Percentiles rank a stretch among this genome's conserved stretches.
These are phyloP conservation scores for Aspergillus saccharolyticus DNA, from an alignment of 495 filamentous ascomycete genomes.

Conservation along the genomic window DNA sequence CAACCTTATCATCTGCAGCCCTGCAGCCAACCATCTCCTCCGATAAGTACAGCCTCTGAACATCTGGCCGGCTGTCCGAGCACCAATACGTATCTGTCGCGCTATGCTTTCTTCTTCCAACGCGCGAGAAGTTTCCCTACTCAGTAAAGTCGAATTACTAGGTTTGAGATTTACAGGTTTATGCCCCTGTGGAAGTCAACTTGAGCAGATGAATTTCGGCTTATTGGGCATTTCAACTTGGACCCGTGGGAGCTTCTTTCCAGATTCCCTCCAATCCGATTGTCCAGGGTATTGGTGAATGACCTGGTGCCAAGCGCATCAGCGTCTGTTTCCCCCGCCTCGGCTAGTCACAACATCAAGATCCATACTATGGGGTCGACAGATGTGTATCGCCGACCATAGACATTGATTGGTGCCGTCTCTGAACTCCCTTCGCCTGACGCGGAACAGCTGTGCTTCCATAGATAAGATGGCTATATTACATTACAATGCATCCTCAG, in stretches of 20 bases:
- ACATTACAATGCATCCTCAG: not conserved
- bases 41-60: constrained; percentile 8
- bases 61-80: not conserved
- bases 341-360: not conserved
- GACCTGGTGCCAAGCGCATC: constrained; percentile 15
- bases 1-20: constrained; percentile 7
- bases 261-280: not conserved
- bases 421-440: not conserved
- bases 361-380: not conserved
- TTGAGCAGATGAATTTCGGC: not conserved
- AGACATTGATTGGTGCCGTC: not conserved
- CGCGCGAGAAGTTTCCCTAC: constrained; percentile 34
- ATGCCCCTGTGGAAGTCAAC: not conserved
- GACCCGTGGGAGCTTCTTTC: not conserved
- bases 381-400: not conserved
- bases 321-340: constrained; percentile 11
- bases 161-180: constrained; percentile 13
- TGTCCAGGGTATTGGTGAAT: constrained; percentile 4
- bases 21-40: constrained; percentile 2
- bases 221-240: not conserved
- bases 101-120: constrained; percentile 7
- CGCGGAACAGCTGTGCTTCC: not conserved
- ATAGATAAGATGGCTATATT: constrained; percentile 4
- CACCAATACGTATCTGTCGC: constrained; percentile 6
- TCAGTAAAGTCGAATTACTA: constrained; percentile 24